These are phyloP conservation scores for Parietaria judaica DNA, from an alignment of 306 rosid species.

Conservation along the genomic window DNA sequence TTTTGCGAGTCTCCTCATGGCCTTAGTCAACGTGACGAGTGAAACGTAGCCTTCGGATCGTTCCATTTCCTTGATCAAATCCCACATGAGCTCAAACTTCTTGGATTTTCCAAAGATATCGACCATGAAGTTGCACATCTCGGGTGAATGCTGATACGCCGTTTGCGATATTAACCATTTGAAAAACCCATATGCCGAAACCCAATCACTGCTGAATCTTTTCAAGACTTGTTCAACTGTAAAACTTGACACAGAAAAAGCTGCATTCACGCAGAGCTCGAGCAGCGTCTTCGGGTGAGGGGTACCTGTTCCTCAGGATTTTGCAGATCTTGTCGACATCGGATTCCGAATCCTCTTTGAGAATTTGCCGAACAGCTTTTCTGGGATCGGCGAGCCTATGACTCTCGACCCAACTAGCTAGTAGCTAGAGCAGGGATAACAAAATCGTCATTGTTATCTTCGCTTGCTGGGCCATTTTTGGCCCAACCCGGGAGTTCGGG, in stretches of 20 bases:
- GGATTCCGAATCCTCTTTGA: constrained; percentile 7
- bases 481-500: constrained; percentile 63
- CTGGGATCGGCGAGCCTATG: constrained; percentile 20
- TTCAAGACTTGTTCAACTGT: constrained; percentile 48
- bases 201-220: constrained; percentile 60
- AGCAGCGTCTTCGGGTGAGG: constrained; percentile 37
- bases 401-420: constrained; percentile 58
- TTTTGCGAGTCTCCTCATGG: constrained; percentile 52
- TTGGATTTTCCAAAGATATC: constrained; percentile 52
- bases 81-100: constrained; percentile 51
- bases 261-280: constrained; percentile 31
- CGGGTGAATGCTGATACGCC: constrained; percentile 49
- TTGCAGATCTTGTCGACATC: constrained; percentile 35
- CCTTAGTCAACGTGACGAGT: constrained; percentile 48
- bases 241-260: constrained; percentile 25
- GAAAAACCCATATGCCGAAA: constrained; percentile 59
- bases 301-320: constrained; percentile 34
- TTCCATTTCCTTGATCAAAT: constrained; percentile 56
- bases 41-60: constrained; percentile 36
- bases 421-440: constrained; percentile 71
- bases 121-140: constrained; percentile 44
- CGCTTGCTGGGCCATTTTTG: constrained; percentile 32
- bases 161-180: constrained; percentile 69
- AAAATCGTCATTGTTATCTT: constrained; percentile 41
- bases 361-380: constrained; percentile 9